phyloP scores from a whole-genome alignment of 495 filamentous ascomycete species.

The Melanomma pulvis-pyrius region DNA sequence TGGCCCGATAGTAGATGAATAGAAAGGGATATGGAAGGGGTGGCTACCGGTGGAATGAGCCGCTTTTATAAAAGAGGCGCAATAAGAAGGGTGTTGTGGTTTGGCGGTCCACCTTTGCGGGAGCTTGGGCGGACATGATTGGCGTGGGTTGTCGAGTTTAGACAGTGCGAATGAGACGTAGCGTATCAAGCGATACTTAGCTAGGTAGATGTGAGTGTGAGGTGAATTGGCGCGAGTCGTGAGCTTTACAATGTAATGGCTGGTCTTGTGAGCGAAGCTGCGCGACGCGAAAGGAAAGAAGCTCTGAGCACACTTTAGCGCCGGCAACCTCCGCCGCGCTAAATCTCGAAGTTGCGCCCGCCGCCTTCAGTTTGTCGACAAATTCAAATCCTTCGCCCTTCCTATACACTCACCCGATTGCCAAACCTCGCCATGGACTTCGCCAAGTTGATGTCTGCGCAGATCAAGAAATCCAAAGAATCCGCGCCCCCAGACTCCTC shows the following conservation, averaged over 20 bases:
- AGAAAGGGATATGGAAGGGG: constrained; percentile 36
- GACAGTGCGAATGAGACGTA: background rate
- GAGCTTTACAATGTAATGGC: background rate
- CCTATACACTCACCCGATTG: background rate
- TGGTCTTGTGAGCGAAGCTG: background rate
- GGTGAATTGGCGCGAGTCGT: background rate
- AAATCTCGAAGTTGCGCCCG: background rate
- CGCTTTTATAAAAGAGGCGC: constrained; percentile 80
- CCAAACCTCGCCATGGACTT: constrained; percentile 73
- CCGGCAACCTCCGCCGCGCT: background rate
- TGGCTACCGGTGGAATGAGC: constrained; percentile 70
- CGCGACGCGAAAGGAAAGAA: background rate
- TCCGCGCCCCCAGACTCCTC: constrained; percentile 23
- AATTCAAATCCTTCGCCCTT: background rate
- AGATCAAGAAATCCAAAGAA: constrained; percentile 78
- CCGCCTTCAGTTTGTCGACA: background rate
- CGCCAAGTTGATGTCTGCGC: constrained; percentile 83
- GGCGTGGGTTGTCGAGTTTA: background rate
- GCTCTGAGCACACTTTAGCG: background rate
- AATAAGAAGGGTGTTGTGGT: constrained; percentile 84
- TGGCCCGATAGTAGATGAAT: background rate
- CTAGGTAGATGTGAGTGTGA: background rate
- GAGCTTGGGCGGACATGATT: constrained; percentile 19
- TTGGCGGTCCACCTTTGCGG: constrained; percentile 65
- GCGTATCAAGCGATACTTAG: no score